Base-by-base conservation (phyloP, 2,329 filamentous ascomycete species). In the Exophiala viscosa region DNA sequence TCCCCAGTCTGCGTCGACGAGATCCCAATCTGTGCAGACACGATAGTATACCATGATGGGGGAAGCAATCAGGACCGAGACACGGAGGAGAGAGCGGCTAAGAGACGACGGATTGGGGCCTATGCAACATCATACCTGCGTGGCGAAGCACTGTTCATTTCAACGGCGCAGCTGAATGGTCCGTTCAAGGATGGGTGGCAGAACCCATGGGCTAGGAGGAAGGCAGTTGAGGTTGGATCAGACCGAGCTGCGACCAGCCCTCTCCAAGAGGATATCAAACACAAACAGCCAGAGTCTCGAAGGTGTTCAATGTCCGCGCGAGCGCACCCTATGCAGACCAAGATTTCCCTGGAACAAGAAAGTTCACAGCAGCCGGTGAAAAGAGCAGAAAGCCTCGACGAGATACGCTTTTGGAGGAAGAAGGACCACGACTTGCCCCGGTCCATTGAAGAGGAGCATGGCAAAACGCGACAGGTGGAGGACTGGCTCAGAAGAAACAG, bases 111-210 rank as follows among this genome's bases (percentile, higher is more conserved):
- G 53, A 71, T 75, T 41, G 73, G 76, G 62, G 65, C 14, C 58
- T 33, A 63, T 71, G 31, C 74, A 64, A 14, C 66, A 66, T 40
- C 64, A 7, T 76, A 76, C 62, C 61, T 75, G 35, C 61, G 70
- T 32, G 74, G 74, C 20, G 62, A 65, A 23, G 66, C 67, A 13
- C 62, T 74, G 8, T 76, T 74, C 50, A 76, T 78, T 40, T 62
- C 73, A 9, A 74, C 70, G 5, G 74, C 75, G 10, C 67, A 68
- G 7, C 63, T 78, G 15, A 69, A 65, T 39, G 75, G 75, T 0
- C 74, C 74, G 1, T 73, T 78, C 31, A 67, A 71, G 3, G 54
- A 67, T 18, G 67, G 61, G 20, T 78, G 75, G 75, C 57, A 60
- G 4, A 77, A 77, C 58, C 75, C 74, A 2, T 77, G 75, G 75